Percentiles rank a stretch among this genome's conserved stretches.
These are phyloP conservation scores for Colletotrichum horii DNA, from an alignment of 2,329 filamentous ascomycete genomes.

Conservation along the genomic window DNA sequence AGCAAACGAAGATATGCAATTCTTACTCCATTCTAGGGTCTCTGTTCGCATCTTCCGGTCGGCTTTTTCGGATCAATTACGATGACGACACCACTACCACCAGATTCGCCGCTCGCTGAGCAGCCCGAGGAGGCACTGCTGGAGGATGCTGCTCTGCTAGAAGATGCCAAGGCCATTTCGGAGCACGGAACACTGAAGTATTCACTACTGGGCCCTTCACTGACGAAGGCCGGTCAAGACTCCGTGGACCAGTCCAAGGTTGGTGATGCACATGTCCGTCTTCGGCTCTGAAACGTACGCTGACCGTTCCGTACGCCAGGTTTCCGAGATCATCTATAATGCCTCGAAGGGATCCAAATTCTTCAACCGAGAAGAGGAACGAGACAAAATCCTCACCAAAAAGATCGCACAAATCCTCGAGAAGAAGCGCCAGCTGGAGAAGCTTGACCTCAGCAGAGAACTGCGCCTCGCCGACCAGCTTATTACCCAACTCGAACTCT, in stretches of 20 bases:
- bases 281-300: neutral
- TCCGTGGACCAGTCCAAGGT: constrained; percentile 90
- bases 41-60: neutral
- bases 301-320: constrained; percentile 46
- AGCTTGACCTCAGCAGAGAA: constrained; percentile 75
- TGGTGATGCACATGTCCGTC: constrained; percentile 10
- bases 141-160: rapidly evolving
- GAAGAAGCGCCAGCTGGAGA: constrained; percentile 78
- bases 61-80: neutral
- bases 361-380: constrained; percentile 87
- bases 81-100: constrained; percentile 19
- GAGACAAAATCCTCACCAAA: constrained; percentile 80
- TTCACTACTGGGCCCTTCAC: constrained; percentile 83
- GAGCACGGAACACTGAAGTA: constrained; percentile 78
- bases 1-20: neutral
- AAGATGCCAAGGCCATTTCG: neutral
- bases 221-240: constrained; percentile 94
- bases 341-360: constrained; percentile 96
- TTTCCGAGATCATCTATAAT: constrained; percentile 96
- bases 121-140: neutral
- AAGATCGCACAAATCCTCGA: constrained; percentile 84
- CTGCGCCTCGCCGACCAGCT: constrained; percentile 80
- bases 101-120: neutral
- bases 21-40: neutral
- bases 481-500: constrained; percentile 78